Conservation (phyloP, 2,329 filamentous ascomycete genomes). For the Aspergillus cejpii region DNA sequence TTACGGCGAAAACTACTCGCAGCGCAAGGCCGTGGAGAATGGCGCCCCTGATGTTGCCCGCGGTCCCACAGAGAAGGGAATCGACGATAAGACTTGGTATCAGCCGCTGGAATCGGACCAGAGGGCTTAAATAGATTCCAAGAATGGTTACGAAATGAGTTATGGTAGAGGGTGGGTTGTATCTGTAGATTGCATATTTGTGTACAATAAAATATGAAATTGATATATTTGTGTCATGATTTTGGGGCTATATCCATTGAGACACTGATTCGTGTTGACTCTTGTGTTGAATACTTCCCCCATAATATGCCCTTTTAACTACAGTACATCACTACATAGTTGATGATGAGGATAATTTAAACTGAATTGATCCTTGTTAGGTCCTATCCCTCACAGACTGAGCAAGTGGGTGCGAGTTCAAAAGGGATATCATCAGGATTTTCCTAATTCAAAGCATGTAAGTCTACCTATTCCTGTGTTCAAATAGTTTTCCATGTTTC, state of each 20-base stretch:
- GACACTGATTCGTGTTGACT: neutral
- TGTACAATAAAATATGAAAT: neutral
- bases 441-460: no score
- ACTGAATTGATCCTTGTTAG: no score
- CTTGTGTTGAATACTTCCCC: neutral
- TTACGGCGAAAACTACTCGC: constrained; percentile 38
- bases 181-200: neutral
- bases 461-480: no score
- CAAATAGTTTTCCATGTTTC: no score
- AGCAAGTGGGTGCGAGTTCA: no score
- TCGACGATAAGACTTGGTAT: constrained; percentile 21
- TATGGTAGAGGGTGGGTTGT: neutral
- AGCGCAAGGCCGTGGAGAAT: constrained; percentile 26
- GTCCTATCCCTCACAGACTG: no score
- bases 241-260: constrained; percentile 1
- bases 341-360: no score
- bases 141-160: constrained; percentile 5
- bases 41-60: constrained; percentile 21
- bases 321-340: no score
- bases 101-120: constrained; percentile 25
- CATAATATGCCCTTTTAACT: no score
- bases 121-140: constrained; percentile 19
- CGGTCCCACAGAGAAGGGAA: constrained; percentile 21
- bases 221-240: neutral
- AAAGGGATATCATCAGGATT: no score